Conservation (phyloP, 1,139 yeast genomes). For the Candida frijolesensis region DNA sequence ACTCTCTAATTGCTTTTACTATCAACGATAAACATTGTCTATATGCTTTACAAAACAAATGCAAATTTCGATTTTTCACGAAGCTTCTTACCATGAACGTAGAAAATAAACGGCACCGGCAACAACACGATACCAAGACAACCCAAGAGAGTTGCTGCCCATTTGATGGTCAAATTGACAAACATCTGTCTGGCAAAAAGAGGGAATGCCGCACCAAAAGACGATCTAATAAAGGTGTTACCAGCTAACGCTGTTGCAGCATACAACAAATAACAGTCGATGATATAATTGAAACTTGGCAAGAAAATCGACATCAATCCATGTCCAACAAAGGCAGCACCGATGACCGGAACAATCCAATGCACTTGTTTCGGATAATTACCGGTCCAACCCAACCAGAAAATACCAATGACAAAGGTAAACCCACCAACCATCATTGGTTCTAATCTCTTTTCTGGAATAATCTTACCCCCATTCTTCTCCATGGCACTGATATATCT, state of each 20-base stretch:
- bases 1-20: no score
- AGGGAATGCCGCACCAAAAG: constrained; percentile 55
- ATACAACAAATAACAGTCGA: constrained; percentile 74
- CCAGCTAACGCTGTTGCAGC: constrained; percentile 94
- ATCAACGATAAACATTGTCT: no score
- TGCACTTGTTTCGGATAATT: constrained; percentile 65
- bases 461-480: constrained; percentile 57
- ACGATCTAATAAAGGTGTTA: constrained; percentile 73
- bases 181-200: constrained; percentile 69
- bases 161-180: constrained; percentile 67
- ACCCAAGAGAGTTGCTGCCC: constrained; percentile 84
- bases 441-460: constrained; percentile 79
- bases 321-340: constrained; percentile 71
- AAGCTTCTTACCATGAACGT: constrained; percentile 60
- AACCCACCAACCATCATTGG: constrained; percentile 74
- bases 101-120: constrained; percentile 79
- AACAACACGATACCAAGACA: constrained; percentile 60
- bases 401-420: constrained; percentile 71
- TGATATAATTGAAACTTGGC: constrained; percentile 76
- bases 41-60: constrained; percentile 21
- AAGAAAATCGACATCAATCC: constrained; percentile 78
- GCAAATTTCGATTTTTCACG: constrained; percentile 71
- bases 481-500: constrained; percentile 27
- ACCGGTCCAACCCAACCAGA: constrained; percentile 90
- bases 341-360: constrained; percentile 85